Percentiles rank a stretch among this genome's conserved stretches.
Conservation (phyloP, 73 alveolate species). For the Tetrahymena elliotti region DNA sequence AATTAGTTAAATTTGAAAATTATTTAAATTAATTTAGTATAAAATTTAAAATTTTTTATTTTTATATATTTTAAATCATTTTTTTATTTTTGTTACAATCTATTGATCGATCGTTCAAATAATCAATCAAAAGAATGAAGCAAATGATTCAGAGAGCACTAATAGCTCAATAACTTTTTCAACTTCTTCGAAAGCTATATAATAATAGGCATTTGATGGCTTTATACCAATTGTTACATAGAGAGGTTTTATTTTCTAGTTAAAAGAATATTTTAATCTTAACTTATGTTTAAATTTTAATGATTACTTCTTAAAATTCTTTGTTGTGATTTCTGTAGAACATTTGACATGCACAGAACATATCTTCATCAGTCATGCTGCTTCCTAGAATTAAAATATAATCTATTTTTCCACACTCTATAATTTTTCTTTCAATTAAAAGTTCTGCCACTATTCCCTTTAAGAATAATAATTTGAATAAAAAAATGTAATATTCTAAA, state of each 20-base stretch:
- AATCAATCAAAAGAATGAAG: not conserved
- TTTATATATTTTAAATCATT: too few species aligned
- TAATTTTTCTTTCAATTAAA: not conserved
- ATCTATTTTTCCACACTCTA: not conserved
- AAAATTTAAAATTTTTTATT: too few species aligned
- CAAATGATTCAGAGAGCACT: not conserved
- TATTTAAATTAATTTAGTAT: too few species aligned
- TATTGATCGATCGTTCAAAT: too few species aligned
- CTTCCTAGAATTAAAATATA: not conserved
- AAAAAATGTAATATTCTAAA: too few species aligned
- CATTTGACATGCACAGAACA: not conserved
- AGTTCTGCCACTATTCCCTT: not conserved
- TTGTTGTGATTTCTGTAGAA: not conserved
- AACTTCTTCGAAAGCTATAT: not conserved
- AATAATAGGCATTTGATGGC: not conserved
- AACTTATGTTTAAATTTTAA: not conserved
- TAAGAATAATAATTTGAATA: not conserved
- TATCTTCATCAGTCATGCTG: not conserved
- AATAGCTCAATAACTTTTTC: not conserved
- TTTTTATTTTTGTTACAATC: too few species aligned
- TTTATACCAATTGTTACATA: not conserved
- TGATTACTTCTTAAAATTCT: not conserved
- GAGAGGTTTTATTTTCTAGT: not conserved
- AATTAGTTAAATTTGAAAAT: not conserved
- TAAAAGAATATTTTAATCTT: not conserved